These are phyloP conservation scores for Musa schizocarpa DNA, from an alignment of 176 grass and related monocot species.

Conservation along the genomic window DNA sequence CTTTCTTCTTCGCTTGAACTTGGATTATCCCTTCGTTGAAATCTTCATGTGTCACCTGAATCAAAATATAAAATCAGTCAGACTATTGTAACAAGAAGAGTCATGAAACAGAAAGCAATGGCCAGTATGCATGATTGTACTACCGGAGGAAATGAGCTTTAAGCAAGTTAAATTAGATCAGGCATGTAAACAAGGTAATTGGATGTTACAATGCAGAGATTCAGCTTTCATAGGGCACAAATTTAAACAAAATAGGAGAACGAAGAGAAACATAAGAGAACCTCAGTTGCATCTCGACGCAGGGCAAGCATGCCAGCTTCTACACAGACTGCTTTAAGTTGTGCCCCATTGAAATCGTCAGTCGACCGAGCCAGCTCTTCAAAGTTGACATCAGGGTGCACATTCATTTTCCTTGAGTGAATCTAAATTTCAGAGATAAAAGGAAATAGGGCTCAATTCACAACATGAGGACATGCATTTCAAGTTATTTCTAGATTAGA, in stretches of 20 bases:
- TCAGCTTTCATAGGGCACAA: background rate
- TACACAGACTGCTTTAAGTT: slow-evolving; percentile 90
- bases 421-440: slow-evolving; percentile 37
- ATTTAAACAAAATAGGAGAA: background rate
- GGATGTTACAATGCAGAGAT: too few relatives aligned
- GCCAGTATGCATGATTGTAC: background rate
- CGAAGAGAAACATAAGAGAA: slow-evolving; percentile 10
- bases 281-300: slow-evolving; percentile 87
- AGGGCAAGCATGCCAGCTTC: slow-evolving; percentile 95
- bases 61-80: too few relatives aligned
- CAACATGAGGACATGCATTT: background rate
- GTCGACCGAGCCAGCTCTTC: slow-evolving; percentile 87
- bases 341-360: slow-evolving; percentile 84
- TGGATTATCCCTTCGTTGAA: slow-evolving; percentile 19
- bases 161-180: background rate
- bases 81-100: too few relatives aligned
- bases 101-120: background rate
- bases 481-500: background rate
- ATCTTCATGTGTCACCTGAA: slow-evolving; percentile 13
- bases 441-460: slow-evolving; percentile 2
- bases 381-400: slow-evolving; percentile 85
- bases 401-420: slow-evolving; percentile 91
- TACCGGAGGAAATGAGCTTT: background rate
- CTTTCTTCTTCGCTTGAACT: slow-evolving; percentile 12
- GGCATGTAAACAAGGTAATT: background rate